phyloP scores from a whole-genome alignment of 2,329 filamentous ascomycete genomes.

The Trichoderma breve region DNA sequence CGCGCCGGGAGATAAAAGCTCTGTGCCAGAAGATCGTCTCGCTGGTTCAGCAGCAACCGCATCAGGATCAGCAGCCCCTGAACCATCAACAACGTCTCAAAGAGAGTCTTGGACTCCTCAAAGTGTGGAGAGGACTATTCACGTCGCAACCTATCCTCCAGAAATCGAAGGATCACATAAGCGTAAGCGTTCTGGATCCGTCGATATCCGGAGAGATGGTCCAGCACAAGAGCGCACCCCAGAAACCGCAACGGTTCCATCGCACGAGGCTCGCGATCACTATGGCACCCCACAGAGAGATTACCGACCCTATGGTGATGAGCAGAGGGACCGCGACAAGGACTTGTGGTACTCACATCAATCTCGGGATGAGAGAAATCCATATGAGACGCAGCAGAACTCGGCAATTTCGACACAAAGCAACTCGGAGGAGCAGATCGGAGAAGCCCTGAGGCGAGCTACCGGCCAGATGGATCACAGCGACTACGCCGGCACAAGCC shows the following conservation, averaged over 20 bases:
- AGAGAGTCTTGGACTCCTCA: conserved; percentile 44
- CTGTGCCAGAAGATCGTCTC: conserved; percentile 36
- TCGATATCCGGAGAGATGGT: conserved; percentile 46
- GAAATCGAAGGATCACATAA: conserved; percentile 55
- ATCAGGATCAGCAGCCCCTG: conserved; percentile 29
- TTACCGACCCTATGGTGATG: conserved; percentile 46
- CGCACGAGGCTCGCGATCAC: conserved; percentile 41
- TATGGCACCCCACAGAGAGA: conserved; percentile 46
- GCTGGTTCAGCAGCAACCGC: conserved; percentile 27
- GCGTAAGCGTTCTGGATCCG: conserved; percentile 68
- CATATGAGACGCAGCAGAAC: conserved; percentile 47
- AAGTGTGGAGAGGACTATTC: conserved; percentile 43
- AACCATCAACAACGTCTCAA: conserved; percentile 29
- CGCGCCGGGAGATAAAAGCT: conserved; percentile 31
- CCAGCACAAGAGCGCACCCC: conserved; percentile 35
- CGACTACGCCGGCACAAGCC: conserved; percentile 53
- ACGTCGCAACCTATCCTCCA: conserved; percentile 40
- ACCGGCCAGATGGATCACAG: conserved; percentile 46
- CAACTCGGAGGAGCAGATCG: conserved; percentile 50
- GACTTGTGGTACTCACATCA: conserved; percentile 51
- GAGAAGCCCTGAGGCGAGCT: conserved; percentile 45
- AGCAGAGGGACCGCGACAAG: conserved; percentile 42
- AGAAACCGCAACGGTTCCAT: conserved; percentile 32
- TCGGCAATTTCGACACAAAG: conserved; percentile 45
- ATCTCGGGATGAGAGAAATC: conserved; percentile 47